Base-by-base conservation (phyloP, 306 rosid genomes). In the Pterocarpus santalinus region DNA sequence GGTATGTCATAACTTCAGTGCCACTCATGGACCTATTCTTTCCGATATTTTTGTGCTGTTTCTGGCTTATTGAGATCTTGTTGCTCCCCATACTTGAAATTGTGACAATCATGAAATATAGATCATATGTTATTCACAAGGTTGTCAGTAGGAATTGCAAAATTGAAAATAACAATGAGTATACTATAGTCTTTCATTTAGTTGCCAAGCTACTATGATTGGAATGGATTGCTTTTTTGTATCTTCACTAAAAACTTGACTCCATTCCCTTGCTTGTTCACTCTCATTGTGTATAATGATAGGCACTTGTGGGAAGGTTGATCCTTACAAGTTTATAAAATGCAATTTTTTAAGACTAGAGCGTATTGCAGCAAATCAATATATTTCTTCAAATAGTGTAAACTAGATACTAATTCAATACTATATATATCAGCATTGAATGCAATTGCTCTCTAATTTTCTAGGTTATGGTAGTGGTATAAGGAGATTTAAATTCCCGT, bases 1-100 rank as follows among this genome's bases (percentile, higher is more conserved):
- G 98, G 93, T 51, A 74, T 83, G 60, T 91, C 93, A 60, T 90
- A 94, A 88, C 98, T 90, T 69, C 97, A 81, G 74, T 97, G 98
- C 97, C 97, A 94, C 82, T 90, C 88, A 3, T 94, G 98, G 65
- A 94, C 98, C 79, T 91, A 95, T 82, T 94, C 97, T 73, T 90
- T 91, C 39, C 98, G 97, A 74, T 87, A 94, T 75, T 90, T 90
- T 11, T 94, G 95, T 32, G 98, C 92, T 1, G 98, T 94, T 85
- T 94, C 97, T 87, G 90, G 98, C 80, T 94, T 94, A 74, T 94
- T 91, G 9, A 94, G 97, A 82, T 97, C 98, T 76, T 94, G 98
- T 41, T 90, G 81, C 84, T 91, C 95, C 17, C 98, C 97, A 84
- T 94, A 94, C 97, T 97, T 94, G 57, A 63, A 70, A 65, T 65